These are phyloP conservation scores for Biscogniauxia sp. DNA, from an alignment of 2,329 filamentous ascomycete species.

Conservation along the genomic window DNA sequence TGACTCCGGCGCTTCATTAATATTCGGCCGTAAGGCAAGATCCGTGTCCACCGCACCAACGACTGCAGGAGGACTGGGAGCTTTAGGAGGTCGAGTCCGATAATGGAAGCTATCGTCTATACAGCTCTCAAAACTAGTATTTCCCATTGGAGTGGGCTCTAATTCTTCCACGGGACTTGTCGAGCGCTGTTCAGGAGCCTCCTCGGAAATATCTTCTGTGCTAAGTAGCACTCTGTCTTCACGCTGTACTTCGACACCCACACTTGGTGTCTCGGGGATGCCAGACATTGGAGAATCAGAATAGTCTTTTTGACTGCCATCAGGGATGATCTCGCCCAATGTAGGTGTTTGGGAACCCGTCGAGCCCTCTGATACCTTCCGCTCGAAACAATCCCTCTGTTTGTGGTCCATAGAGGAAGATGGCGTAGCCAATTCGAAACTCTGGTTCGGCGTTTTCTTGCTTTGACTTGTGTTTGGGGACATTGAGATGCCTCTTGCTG, in stretches of 20 bases:
- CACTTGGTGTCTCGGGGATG: neutral
- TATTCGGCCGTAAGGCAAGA: constrained; percentile 5
- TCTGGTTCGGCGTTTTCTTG: constrained; percentile 13
- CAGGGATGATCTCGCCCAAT: neutral
- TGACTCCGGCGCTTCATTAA: constrained; percentile 16
- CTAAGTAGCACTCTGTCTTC: neutral
- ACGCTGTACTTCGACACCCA: neutral
- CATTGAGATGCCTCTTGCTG: constrained; percentile 7
- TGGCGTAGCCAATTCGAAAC: constrained; percentile 28
- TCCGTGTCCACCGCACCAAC: constrained; percentile 1
- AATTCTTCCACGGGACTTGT: constrained; percentile 2
- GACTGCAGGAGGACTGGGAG: constrained; percentile 5
- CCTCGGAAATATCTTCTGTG: neutral
- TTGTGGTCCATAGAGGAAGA: constrained; percentile 22
- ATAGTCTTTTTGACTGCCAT: neutral
- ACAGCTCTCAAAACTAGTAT: constrained; percentile 21
- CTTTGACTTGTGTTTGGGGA: constrained; percentile 1
- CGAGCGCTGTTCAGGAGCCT: neutral
- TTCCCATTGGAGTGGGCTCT: constrained; percentile 7
- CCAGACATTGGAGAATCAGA: neutral
- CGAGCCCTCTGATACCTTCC: neutral
- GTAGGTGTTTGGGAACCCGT: too few relatives aligned
- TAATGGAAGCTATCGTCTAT: constrained; percentile 32
- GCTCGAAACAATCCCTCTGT: constrained; percentile 1
- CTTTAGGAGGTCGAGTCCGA: constrained; percentile 21